Conservation (phyloP, 106 monocot genomes). For the Gastrodia elata region DNA sequence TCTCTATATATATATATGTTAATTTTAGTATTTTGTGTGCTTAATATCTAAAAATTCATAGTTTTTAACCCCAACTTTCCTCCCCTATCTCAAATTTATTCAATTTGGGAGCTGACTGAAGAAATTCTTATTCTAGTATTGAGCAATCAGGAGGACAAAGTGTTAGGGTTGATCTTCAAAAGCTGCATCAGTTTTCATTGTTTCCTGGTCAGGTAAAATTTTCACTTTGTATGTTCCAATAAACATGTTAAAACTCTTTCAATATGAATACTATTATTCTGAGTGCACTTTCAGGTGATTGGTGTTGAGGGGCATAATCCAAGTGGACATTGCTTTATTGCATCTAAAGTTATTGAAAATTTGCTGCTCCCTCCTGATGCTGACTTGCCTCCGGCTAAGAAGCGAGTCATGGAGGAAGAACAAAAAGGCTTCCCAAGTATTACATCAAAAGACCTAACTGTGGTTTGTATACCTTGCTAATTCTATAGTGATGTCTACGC, state of each 20-base stretch:
- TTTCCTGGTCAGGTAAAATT: constrained; percentile 83
- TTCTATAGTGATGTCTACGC: background rate
- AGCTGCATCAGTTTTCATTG: constrained; percentile 63
- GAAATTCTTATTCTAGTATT: constrained; percentile 31
- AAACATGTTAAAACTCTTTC: background rate
- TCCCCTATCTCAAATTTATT: background rate
- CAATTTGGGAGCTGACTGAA: background rate
- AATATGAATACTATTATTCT: constrained; percentile 2
- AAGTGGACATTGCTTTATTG: constrained; percentile 94
- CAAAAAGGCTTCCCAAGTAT: constrained; percentile 17
- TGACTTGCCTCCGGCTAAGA: constrained; percentile 63
- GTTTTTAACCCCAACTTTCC: no score
- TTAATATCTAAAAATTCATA: no score
- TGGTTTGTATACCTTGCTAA: constrained; percentile 31
- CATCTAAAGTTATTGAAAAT: constrained; percentile 69
- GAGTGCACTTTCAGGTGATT: constrained; percentile 53
- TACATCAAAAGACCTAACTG: constrained; percentile 33
- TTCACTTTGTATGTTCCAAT: background rate
- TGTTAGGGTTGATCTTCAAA: constrained; percentile 73
- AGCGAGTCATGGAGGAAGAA: constrained; percentile 43
- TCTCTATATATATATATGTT: no score
- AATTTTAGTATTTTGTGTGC: no score
- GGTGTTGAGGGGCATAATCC: constrained; percentile 91
- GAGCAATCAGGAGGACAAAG: constrained; percentile 73
- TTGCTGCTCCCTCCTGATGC: constrained; percentile 27